phyloP scores from a whole-genome alignment of 2,329 filamentous ascomycete genomes.

The Monascus ruber region DNA sequence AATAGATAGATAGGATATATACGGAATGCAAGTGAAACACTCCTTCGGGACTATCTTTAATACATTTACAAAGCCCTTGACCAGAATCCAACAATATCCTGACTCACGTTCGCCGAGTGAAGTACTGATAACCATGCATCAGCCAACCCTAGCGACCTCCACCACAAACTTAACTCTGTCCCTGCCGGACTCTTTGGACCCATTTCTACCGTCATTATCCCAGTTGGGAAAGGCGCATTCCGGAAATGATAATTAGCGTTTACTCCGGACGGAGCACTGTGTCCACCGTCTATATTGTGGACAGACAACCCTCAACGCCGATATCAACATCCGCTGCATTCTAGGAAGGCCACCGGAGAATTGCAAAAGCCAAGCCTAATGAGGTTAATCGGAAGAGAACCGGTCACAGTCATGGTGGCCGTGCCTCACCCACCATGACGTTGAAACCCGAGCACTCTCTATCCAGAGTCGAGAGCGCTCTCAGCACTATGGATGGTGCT shows the following conservation, averaged over 20 bases:
- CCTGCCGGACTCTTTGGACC: background rate
- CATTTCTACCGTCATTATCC: background rate
- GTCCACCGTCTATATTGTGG: no score
- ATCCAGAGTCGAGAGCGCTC: no score
- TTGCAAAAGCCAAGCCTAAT: background rate
- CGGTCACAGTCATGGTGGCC: background rate
- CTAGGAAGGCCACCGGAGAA: background rate
- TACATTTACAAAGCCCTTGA: no score
- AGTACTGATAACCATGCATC: background rate
- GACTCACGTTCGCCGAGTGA: no score
- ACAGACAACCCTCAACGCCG: no score
- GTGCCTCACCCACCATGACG: no score
- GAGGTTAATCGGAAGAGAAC: background rate
- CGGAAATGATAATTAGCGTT: background rate
- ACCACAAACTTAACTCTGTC: no score
- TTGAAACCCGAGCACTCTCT: no score
- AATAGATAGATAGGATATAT: background rate
- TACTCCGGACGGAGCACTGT: no score
- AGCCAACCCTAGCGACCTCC: background rate
- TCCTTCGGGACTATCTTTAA: background rate
- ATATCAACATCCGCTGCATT: background rate
- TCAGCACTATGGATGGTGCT: no score
- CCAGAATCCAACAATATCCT: no score
- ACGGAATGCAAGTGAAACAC: conserved; percentile 3
- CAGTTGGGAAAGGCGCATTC: background rate